Percentiles rank a stretch among this genome's conserved stretches.
These are phyloP conservation scores for Tilletiopsis washingtonensis DNA, from an alignment of 1,284 basidiomycete species.

Conservation along the genomic window DNA sequence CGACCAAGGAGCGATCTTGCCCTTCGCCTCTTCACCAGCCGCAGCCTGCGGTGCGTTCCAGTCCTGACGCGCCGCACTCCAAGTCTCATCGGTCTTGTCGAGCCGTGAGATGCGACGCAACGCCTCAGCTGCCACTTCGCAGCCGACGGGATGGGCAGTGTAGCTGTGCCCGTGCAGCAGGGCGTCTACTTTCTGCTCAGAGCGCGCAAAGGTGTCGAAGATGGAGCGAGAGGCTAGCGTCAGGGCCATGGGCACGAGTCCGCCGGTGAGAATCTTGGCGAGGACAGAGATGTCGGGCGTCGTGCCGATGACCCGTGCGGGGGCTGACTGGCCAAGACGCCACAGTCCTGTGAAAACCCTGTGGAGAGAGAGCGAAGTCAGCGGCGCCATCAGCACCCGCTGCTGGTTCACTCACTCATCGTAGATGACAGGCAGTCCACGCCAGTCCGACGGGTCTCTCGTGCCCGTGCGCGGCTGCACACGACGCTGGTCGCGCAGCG, in stretches of 20 bases:
- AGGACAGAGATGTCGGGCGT: slow-evolving; percentile 68
- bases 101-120: slow-evolving; percentile 57
- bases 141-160: slow-evolving; percentile 56
- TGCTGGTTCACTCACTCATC: slow-evolving; percentile 57
- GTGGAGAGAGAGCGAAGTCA: neutral
- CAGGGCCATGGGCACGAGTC: slow-evolving; percentile 75
- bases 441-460: slow-evolving; percentile 51
- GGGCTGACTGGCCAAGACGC: slow-evolving; percentile 59
- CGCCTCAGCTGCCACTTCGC: slow-evolving; percentile 77
- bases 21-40: too few species aligned
- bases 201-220: slow-evolving; percentile 67
- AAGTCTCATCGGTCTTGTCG: slow-evolving; percentile 53
- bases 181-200: slow-evolving; percentile 70
- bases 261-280: slow-evolving; percentile 91
- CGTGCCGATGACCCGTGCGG: slow-evolving; percentile 22
- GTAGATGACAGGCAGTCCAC: slow-evolving; percentile 79
- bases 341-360: slow-evolving; percentile 81
- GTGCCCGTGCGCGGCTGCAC: slow-evolving; percentile 31
- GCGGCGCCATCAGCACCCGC: neutral
- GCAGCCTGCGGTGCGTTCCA: neutral
- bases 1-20: too few species aligned
- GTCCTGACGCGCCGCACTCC: slow-evolving; percentile 49
- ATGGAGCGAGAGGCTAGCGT: slow-evolving; percentile 66
- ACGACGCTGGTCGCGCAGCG: slow-evolving; percentile 12
- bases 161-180: slow-evolving; percentile 92